Base-by-base conservation (phyloP, 1,284 basidiomycete genomes). In the Sparassis latifolia region DNA sequence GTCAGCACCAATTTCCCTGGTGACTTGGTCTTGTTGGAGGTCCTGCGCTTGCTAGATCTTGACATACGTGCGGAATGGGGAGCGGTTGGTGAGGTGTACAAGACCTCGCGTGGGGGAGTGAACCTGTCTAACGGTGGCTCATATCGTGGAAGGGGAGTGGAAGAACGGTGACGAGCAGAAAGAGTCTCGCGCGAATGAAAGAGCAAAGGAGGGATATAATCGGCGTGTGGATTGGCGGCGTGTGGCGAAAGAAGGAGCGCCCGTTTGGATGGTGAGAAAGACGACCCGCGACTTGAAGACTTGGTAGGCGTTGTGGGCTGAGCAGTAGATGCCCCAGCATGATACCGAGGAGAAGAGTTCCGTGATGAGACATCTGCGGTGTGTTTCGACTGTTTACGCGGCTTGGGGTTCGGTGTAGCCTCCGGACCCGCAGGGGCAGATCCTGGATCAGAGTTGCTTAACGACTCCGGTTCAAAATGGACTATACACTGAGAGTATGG, bases 111-210 rank as follows among this genome's bases (percentile, higher is more conserved):
- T 0, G 86, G 86, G 1, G 86, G 82, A 0, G 82, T 84, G 59
- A 84, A 84, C n/a, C 78, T 73, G 50, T 84, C 82, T 0, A 61
- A 57, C 0, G 84, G 83, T 0, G 82, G 82, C 58, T 84, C 81
- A 59, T 86, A 86, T 0, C 70, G 71, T 1, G 79, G 79, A 6
- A 78, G 70, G 0, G 80, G 80, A 1, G 80, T 82, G 3, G 66
- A 53, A 27, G 66, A 68, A 27, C 65, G 65, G 10, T 63, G 60
- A 6, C 62, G 60, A 1, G 55, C 55, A 27, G 60, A 61, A 51
- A 54, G 47, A 57, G 52, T 51, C 48, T 60, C 55, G 48, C 55
- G 54, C 4, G 59, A 51, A 10, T 54, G 52, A 9, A 53, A 45
- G 35, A 60, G 61, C 4, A 66, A 46, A 27, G 72, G 72, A 2